phyloP scores from a whole-genome alignment of 1,139 yeast species.

The Yamadazyma taylorii region DNA sequence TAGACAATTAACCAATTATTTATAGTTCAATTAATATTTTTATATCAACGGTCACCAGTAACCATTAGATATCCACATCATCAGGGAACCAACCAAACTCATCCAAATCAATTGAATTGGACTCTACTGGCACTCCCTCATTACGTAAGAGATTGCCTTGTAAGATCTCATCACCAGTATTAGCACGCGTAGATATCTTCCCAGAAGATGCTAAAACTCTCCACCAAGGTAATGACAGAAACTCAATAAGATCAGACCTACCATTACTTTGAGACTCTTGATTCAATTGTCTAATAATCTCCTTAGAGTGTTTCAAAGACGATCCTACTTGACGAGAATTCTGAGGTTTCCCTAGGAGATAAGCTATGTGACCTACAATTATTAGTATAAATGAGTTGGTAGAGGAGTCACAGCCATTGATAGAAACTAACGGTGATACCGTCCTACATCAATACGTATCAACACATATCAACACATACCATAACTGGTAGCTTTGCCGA shows the following conservation, averaged over 20 bases:
- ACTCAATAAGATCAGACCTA: slow-evolving; percentile 21
- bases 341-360: slow-evolving; percentile 57
- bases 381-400: not conserved
- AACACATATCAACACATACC: slow-evolving; percentile 19
- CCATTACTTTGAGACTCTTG: slow-evolving; percentile 17
- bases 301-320: slow-evolving; percentile 50
- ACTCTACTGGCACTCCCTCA: slow-evolving; percentile 51
- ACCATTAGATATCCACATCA: slow-evolving; percentile 27
- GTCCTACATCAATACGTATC: too few relatives aligned
- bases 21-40: not conserved
- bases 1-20: not conserved
- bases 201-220: slow-evolving; percentile 67
- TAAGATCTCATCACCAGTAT: slow-evolving; percentile 36
- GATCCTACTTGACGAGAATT: slow-evolving; percentile 76
- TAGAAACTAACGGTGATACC: too few relatives aligned
- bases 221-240: slow-evolving; percentile 66
- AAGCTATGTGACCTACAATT: slow-evolving; percentile 57
- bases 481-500: slow-evolving; percentile 67
- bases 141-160: slow-evolving; percentile 48
- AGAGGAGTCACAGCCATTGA: too few relatives aligned
- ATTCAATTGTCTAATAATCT: slow-evolving; percentile 25
- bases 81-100: slow-evolving; percentile 73
- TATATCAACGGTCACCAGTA: not conserved
- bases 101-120: slow-evolving; percentile 41
- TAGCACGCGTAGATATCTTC: slow-evolving; percentile 54